Conservation (phyloP, 805 yeast species). For the Wilhelminamyces savonicus region DNA sequence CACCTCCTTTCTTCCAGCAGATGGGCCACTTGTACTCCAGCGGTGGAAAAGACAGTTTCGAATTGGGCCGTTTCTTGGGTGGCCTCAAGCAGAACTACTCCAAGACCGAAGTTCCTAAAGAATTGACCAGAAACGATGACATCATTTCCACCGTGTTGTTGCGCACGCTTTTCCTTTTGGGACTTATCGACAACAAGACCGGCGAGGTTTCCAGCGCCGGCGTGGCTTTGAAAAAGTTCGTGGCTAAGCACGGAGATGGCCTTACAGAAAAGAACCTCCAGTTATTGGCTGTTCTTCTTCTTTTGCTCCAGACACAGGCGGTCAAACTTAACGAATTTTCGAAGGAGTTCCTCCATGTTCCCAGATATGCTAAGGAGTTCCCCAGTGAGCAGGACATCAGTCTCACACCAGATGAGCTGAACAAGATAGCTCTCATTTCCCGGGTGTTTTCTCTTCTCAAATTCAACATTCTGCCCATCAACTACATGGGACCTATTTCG, state of each 20-base stretch:
- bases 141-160: conserved; percentile 49
- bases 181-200: conserved; percentile 37
- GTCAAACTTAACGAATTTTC: conserved; percentile 35
- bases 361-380: conserved; percentile 23
- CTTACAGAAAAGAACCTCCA: conserved; percentile 22
- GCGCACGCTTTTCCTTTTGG: conserved; percentile 49
- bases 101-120: conserved; percentile 5
- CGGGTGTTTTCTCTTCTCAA: conserved; percentile 30
- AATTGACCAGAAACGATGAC: conserved; percentile 43
- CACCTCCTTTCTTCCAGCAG: conserved; percentile 46
- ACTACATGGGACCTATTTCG: conserved; percentile 64
- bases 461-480: conserved; percentile 34
- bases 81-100: background rate
- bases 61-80: background rate
- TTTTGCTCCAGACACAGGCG: conserved; percentile 33
- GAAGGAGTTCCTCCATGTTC: conserved; percentile 26
- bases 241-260: conserved; percentile 4
- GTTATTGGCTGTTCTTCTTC: conserved; percentile 40
- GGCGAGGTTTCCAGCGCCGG: conserved; percentile 50
- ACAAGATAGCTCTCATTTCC: conserved; percentile 25
- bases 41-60: background rate
- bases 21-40: conserved; percentile 16
- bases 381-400: conserved; percentile 1
- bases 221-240: conserved; percentile 32
- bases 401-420: conserved; percentile 37